Percentiles rank a stretch among this genome's conserved stretches.
These are phyloP conservation scores for peach (Prunus persica) DNA, from an alignment of 306 rosid genomes.

Conservation along the genomic window DNA sequence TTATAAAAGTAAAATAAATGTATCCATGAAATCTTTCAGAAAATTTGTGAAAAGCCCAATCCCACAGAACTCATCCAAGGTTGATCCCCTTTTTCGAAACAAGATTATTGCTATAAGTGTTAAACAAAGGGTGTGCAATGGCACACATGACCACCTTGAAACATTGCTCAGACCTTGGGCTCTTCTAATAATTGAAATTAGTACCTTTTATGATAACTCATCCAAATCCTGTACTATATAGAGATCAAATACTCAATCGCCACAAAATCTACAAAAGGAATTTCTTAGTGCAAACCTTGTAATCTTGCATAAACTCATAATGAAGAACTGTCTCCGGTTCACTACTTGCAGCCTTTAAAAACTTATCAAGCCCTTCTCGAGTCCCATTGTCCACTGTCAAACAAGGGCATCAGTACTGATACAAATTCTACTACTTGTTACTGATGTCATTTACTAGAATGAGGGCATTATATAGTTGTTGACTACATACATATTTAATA, in stretches of 20 bases:
- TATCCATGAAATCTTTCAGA: neutral
- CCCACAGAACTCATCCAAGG: neutral
- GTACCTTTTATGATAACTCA: neutral
- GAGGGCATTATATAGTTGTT: neutral
- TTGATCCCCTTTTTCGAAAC: neutral
- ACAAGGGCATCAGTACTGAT: constrained; percentile 21
- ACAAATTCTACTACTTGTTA: neutral
- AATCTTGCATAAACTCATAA: constrained; percentile 99
- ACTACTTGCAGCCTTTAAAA: constrained; percentile 86
- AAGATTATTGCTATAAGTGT: neutral
- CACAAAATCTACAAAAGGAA: neutral
- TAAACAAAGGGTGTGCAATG: neutral
- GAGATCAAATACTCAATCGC: neutral
- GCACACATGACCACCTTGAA: neutral
- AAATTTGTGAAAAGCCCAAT: neutral
- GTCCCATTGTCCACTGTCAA: constrained; percentile 89
- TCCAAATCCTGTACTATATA: constrained; percentile 7
- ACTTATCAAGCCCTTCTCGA: constrained; percentile 90
- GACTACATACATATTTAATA: neutral
- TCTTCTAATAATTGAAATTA: neutral
- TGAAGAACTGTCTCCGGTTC: constrained; percentile 96
- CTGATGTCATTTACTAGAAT: neutral
- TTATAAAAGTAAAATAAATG: neutral
- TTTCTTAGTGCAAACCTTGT: constrained; percentile 57
- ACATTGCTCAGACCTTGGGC: neutral